phyloP scores from a whole-genome alignment of 176 grass and related monocot genomes.

The Phragmites australis region DNA sequence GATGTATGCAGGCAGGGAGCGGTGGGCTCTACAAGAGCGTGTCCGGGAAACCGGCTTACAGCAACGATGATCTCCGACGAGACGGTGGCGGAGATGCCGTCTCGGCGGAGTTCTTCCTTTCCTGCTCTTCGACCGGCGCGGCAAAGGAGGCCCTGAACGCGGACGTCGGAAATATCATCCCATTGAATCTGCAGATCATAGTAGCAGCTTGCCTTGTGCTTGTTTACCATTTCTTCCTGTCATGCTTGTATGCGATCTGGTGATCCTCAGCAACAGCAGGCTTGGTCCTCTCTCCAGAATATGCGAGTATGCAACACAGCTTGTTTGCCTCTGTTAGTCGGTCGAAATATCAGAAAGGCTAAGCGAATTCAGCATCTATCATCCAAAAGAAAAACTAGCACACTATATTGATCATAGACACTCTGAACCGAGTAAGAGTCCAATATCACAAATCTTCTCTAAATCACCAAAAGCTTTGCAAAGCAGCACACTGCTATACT shows the following conservation, averaged over 20 bases:
- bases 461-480: not conserved
- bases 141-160: not conserved
- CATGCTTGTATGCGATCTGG: constrained; percentile 10
- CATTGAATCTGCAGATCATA: constrained; percentile 54
- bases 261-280: not conserved
- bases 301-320: not conserved
- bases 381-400: not conserved
- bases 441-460: not conserved
- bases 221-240: constrained; percentile 38
- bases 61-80: constrained; percentile 2
- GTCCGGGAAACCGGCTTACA: constrained; percentile 51
- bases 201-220: constrained; percentile 45
- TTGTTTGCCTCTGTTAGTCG: not conserved
- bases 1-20: constrained; percentile 45
- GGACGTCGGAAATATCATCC: constrained; percentile 28
- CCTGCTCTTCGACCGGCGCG: not conserved
- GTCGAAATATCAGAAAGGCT: not conserved
- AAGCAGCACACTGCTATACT: not conserved
- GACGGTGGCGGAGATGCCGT: constrained; percentile 1
- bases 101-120: constrained; percentile 43
- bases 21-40: constrained; percentile 52
- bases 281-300: not conserved
- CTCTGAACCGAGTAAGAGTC: not conserved
- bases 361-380: not conserved
- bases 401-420: not conserved